Evolutionary conservation across 2,329 filamentous ascomycete species (phyloP), one percentile per base, ranked within the genome.

Genomic region (Microcyclospora pomicola): DNA sequence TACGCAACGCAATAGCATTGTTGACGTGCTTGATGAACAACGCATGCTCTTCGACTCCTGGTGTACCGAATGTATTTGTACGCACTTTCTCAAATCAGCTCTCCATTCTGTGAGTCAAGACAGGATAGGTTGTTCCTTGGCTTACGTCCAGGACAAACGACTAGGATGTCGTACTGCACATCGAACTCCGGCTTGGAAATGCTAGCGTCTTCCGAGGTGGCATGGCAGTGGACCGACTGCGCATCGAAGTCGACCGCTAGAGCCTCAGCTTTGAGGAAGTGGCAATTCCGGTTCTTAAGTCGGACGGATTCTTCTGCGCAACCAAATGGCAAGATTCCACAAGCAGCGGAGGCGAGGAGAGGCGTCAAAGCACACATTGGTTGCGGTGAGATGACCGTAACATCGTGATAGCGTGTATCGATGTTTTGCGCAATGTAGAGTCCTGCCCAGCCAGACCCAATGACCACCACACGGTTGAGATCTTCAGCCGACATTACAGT

Each of bases 21-120:
- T 54, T 52, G 5, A 53, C 58, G 2, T 53, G 61, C n/a, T 87
- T 82, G 43, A 93, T 69, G 61, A 94, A 93, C 47, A 80, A 75
- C 0, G 86, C 85, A 56, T 94, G 75, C 54, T 93, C 80, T 43
- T 73, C 75, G 4, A 59, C 62, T 1, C 62, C 62, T 0, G 60
- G 60, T 2, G 61, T 64, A 33, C 48, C 51, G 44, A 64, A 64
- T 2, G 58, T 61, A 36, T 65, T 56, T 13, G 55, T 52, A 24
- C 19, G 19, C 19, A 24, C 19, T 24, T n/a, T 24, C 19, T 24
- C 19, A 24, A 24, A 24, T 24, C 19, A 24, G 19, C 19, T 5
- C 5, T 24, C 19, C 19, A 24, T 7, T 24, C 19, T 24, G 7
- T 24, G 19, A 24, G n/a, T n/a, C n/a, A n/a, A n/a, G 19, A 24